A percentile compares a stretch with the other conserved stretches of the same genome.
These are phyloP conservation scores for Uronychia binucleata DNA, from an alignment of 73 alveolate species.

Conservation along the genomic window DNA sequence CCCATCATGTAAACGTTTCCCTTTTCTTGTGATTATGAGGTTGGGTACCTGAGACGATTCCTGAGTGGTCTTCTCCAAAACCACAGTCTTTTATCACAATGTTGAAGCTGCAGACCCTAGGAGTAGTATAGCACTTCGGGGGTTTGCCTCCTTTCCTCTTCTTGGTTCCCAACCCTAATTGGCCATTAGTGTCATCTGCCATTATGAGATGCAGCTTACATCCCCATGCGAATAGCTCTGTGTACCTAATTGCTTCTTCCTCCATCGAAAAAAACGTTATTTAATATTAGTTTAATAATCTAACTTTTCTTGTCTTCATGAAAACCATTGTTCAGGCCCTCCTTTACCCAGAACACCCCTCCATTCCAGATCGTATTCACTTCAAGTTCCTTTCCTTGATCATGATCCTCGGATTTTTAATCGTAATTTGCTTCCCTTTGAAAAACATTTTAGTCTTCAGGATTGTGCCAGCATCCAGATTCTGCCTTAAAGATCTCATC, in stretches of 20 bases:
- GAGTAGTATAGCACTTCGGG: constrained; percentile 13
- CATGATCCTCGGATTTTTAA: no score
- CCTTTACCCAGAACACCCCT: no score
- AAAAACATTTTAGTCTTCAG: no score
- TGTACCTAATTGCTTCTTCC: constrained; percentile 11
- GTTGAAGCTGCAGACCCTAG: constrained; percentile 46
- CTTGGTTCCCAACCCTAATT: constrained; percentile 30
- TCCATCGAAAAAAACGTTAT: neutral
- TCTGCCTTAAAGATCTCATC: no score
- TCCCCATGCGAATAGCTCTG: constrained; percentile 7
- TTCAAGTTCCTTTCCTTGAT: no score
- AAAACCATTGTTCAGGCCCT: no score
- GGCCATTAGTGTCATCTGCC: constrained; percentile 30
- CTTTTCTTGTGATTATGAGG: neutral
- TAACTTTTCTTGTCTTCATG: no score
- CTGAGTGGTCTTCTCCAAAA: constrained; percentile 45
- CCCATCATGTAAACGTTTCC: constrained; percentile 73
- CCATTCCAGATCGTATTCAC: no score
- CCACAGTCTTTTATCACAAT: constrained; percentile 16
- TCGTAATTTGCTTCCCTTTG: no score
- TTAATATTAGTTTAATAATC: no score
- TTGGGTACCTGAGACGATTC: constrained; percentile 3
- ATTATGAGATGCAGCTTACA: neutral
- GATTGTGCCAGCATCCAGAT: no score
- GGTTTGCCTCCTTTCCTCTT: constrained; percentile 7